Conservation (phyloP, 2,329 filamentous ascomycete genomes). For the Penicillium sp. region DNA sequence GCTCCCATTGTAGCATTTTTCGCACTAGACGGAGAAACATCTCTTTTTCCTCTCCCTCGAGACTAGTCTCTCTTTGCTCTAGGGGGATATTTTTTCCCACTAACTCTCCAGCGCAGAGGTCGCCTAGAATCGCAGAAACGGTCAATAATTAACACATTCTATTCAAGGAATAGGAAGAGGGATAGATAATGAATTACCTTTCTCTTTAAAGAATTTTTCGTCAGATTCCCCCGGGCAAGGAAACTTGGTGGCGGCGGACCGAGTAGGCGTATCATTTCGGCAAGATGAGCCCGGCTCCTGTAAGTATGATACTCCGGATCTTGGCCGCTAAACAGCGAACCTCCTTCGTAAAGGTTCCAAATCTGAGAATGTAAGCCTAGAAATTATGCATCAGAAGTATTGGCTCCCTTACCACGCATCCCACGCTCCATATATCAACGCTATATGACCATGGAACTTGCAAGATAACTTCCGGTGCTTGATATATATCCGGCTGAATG, state of each 20-base stretch:
- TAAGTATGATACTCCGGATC: conserved; percentile 45
- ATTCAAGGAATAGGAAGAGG: background rate
- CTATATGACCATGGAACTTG: conserved; percentile 47
- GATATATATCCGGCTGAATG: conserved; percentile 38
- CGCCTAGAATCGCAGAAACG: conserved; percentile 24
- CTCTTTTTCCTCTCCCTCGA: conserved; percentile 37
- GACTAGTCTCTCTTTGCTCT: conserved; percentile 39
- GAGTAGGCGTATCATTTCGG: conserved; percentile 50
- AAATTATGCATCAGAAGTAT: background rate
- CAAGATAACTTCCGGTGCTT: conserved; percentile 50
- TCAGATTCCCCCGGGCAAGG: conserved; percentile 33
- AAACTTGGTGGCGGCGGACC: conserved; percentile 44
- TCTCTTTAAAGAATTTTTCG: conserved; percentile 42
- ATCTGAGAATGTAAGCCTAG: conserved; percentile 35
- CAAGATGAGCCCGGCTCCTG: conserved; percentile 48
- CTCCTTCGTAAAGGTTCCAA: conserved; percentile 53
- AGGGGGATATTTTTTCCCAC: conserved; percentile 31
- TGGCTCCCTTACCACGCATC: conserved; percentile 48
- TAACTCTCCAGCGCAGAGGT: conserved; percentile 24
- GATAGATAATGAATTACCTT: conserved; percentile 28
- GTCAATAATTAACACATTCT: background rate
- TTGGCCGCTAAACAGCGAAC: conserved; percentile 45
- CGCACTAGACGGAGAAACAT: conserved; percentile 34
- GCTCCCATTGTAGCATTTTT: conserved; percentile 43
- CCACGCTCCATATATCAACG: conserved; percentile 56